phyloP scores from a whole-genome alignment of 2,329 filamentous ascomycete species.

The Clonostachys rhizophaga region DNA sequence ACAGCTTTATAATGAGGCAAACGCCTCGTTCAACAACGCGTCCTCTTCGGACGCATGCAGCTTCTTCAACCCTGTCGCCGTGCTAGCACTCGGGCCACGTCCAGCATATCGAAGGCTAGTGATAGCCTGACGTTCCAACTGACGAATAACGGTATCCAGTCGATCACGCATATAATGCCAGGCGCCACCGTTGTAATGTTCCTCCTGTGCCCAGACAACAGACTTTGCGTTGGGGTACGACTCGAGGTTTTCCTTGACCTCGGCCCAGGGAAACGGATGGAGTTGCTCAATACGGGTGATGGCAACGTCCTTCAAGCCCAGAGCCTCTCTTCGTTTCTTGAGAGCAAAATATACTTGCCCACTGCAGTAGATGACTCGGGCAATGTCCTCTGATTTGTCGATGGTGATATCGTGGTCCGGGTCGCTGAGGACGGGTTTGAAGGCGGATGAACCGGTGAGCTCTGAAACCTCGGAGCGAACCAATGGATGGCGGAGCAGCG shows the following conservation, averaged over 20 bases:
- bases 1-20: conserved; percentile 21
- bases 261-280: conserved; percentile 98
- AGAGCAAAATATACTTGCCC: conserved; percentile 92
- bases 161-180: conserved; percentile 98
- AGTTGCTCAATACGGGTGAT: conserved; percentile 96
- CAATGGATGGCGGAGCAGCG: conserved; percentile 87
- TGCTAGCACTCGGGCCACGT: conserved; percentile 85
- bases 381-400: conserved; percentile 83
- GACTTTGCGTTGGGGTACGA: conserved; percentile 96
- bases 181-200: conserved; percentile 93
- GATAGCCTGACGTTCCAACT: conserved; percentile 87
- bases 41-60: conserved; percentile 90
- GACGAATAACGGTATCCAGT: conserved; percentile 92
- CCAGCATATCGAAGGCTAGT: conserved; percentile 98
- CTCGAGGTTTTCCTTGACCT: conserved; percentile 94
- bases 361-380: conserved; percentile 89
- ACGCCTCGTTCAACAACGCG: conserved; percentile 67
- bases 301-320: conserved; percentile 84
- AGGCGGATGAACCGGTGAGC: conserved; percentile 82
- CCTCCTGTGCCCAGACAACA: conserved; percentile 96
- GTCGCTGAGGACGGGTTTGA: conserved; percentile 95
- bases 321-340: conserved; percentile 82
- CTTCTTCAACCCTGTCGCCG: conserved; percentile 88
- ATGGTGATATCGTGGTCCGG: conserved; percentile 69
- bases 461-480: conserved; percentile 87